Evolutionary conservation across 768 basidiomycete genomes (phyloP).

Genomic region (Macrolepiota fuliginosa): DNA sequence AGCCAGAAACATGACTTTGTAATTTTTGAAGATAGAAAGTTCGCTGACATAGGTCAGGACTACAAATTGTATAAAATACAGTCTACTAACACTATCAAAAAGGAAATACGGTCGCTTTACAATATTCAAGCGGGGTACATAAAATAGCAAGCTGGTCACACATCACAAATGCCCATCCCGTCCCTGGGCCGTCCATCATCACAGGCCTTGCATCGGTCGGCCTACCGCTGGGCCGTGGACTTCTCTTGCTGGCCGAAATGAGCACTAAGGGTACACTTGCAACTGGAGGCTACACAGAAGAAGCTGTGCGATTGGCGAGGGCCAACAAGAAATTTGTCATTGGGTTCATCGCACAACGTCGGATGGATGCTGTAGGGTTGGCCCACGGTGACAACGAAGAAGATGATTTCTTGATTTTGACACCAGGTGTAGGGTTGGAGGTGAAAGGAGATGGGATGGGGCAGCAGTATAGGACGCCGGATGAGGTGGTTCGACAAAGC

Average conservation of each 20-base stretch:
- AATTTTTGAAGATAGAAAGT: slow-evolving; percentile 98
- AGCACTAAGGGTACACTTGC: slow-evolving; percentile 87
- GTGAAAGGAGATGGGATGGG: slow-evolving; percentile 81
- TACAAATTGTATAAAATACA: background rate
- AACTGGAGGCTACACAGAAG: slow-evolving; percentile 76
- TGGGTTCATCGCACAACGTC: slow-evolving; percentile 90
- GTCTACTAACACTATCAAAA: slow-evolving; percentile 9
- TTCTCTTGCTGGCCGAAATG: slow-evolving; percentile 96
- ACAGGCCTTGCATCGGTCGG: slow-evolving; percentile 89
- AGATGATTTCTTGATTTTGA: slow-evolving; percentile 88
- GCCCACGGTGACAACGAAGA: slow-evolving; percentile 30
- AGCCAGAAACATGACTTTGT: slow-evolving; percentile 85
- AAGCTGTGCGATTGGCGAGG: slow-evolving; percentile 86
- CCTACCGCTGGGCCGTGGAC: slow-evolving; percentile 76
- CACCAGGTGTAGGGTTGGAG: slow-evolving; percentile 90
- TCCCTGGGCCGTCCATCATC: slow-evolving; percentile 95
- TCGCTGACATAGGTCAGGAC: slow-evolving; percentile 90
- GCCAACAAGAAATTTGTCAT: slow-evolving; percentile 83
- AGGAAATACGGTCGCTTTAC: slow-evolving; percentile 96
- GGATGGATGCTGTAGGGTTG: slow-evolving; percentile 70
- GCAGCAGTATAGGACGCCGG: slow-evolving; percentile 92
- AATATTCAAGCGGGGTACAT: slow-evolving; percentile 92
- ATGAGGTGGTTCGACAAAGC: slow-evolving; percentile 72
- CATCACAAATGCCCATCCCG: slow-evolving; percentile 94
- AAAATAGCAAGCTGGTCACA: slow-evolving; percentile 96